A percentile compares a stretch with the other conserved stretches of the same genome.
Evolutionary conservation across 1,139 yeast species (phyloP).

Genomic region (Suhomyces terraborum): DNA sequence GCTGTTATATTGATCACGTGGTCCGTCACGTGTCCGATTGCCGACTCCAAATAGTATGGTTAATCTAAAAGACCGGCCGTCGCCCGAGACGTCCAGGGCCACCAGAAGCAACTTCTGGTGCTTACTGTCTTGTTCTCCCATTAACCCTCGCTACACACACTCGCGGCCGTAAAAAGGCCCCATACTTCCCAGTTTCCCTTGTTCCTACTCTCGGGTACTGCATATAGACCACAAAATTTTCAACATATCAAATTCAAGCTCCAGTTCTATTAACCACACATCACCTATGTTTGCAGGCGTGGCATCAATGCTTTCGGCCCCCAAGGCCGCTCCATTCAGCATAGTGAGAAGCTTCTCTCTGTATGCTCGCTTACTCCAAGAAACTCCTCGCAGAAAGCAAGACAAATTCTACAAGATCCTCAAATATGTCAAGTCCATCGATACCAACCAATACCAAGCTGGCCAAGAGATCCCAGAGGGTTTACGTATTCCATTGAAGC

Average conservation of each 20-base stretch:
- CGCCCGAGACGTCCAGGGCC: too few relatives aligned
- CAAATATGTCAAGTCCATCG: constrained; percentile 42
- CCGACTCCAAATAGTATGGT: too few relatives aligned
- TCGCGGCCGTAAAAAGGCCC: too few relatives aligned
- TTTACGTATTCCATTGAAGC: constrained; percentile 48
- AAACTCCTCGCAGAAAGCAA: constrained; percentile 16
- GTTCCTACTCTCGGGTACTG: not conserved
- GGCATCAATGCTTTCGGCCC: constrained; percentile 6
- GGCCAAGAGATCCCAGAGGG: constrained; percentile 39
- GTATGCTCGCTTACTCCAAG: constrained; percentile 11
- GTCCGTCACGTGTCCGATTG: too few relatives aligned
- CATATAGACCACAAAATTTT: constrained; percentile 7
- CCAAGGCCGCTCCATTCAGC: constrained; percentile 7
- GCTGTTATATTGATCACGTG: too few relatives aligned
- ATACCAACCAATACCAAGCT: constrained; percentile 35
- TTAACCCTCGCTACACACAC: too few relatives aligned
- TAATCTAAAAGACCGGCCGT: too few relatives aligned
- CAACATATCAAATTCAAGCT: not conserved
- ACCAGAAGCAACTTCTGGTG: too few relatives aligned
- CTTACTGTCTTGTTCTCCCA: too few relatives aligned
- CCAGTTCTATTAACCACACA: not conserved
- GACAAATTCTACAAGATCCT: constrained; percentile 42
- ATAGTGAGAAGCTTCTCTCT: constrained; percentile 9
- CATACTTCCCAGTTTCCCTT: not conserved
- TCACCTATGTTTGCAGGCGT: constrained; percentile 10